Conservation (phyloP, 73 alveolate species). For the Stentor roeselii region DNA sequence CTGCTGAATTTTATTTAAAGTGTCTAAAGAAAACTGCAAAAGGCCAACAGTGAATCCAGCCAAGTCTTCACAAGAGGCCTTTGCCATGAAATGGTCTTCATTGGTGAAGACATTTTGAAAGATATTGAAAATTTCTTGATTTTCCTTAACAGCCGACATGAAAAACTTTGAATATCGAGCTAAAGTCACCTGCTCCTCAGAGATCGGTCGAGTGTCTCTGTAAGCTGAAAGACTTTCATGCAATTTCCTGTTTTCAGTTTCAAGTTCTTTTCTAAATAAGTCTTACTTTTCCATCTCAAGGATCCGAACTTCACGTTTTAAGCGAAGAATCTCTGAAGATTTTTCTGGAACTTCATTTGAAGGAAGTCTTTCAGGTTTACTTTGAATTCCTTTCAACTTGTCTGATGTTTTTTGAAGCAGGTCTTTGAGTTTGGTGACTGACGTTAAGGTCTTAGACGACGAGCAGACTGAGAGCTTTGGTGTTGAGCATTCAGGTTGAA, state of each 20-base stretch:
- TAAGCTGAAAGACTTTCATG: not conserved
- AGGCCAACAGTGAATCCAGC: not conserved
- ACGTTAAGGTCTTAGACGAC: not conserved
- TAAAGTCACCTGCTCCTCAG: not conserved
- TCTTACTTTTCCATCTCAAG: not conserved
- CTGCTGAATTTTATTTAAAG: too few relatives aligned
- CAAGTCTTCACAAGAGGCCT: not conserved
- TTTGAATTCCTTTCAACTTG: not conserved
- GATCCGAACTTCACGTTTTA: not conserved
- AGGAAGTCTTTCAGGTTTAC: not conserved
- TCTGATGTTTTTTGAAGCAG: not conserved
- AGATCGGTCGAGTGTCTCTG: not conserved
- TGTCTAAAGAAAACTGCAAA: not conserved
- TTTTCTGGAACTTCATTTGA: not conserved
- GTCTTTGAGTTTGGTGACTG: not conserved
- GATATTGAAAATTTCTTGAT: not conserved
- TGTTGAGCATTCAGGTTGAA: not conserved
- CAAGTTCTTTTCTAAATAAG: not conserved
- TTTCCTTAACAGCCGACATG: not conserved
- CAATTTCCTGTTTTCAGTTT: not conserved
- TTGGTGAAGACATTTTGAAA: not conserved
- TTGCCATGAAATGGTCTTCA: not conserved
- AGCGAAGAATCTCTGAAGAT: not conserved
- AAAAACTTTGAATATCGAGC: not conserved
- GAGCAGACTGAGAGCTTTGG: not conserved